These are phyloP conservation scores for Coprinopsis cinerea DNA, from an alignment of 768 basidiomycete species.

Conservation along the genomic window DNA sequence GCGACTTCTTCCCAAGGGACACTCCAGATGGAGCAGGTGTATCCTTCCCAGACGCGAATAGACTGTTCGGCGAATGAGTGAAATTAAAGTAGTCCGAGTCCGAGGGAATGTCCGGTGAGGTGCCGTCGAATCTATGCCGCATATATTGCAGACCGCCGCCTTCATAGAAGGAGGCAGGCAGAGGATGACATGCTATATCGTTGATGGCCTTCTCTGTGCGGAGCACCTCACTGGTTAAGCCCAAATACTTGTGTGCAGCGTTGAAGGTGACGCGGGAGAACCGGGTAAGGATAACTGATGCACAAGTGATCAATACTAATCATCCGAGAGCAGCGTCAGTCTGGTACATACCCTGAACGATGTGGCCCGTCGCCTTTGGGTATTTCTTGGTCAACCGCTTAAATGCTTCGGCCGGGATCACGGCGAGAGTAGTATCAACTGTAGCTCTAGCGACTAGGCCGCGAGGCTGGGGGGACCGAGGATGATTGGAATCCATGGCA, in stretches of 20 bases:
- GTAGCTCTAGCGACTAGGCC: conserved; percentile 89
- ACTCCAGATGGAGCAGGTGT: conserved; percentile 18
- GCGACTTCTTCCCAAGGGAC: conserved; percentile 22
- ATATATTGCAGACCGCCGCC: conserved; percentile 86
- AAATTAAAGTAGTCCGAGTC: conserved; percentile 47
- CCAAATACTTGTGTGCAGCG: conserved; percentile 94
- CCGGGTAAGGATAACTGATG: conserved; percentile 82
- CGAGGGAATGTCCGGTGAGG: conserved; percentile 34
- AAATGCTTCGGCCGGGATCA: conserved; percentile 98
- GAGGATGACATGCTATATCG: conserved; percentile 91
- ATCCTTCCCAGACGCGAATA: conserved; percentile 19
- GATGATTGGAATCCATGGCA: conserved; percentile 4
- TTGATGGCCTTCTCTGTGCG: conserved; percentile 97
- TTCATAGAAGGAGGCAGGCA: conserved; percentile 88
- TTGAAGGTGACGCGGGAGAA: conserved; percentile 97
- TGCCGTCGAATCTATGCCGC: conserved; percentile 81
- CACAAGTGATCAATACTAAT: conserved; percentile 8
- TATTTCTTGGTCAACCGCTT: conserved; percentile 90
- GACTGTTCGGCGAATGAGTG: conserved; percentile 22
- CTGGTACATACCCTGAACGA: conserved; percentile 70
- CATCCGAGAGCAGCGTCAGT: not conserved
- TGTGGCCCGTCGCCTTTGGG: conserved; percentile 94
- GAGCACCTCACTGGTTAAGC: conserved; percentile 90
- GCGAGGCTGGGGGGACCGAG: conserved; percentile 36
- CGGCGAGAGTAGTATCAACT: conserved; percentile 93